Evolutionary conservation across 257 asterid genomes (phyloP), one percentile per base, ranked within the genome.

Genomic region (Paraleonurus japonicus): DNA sequence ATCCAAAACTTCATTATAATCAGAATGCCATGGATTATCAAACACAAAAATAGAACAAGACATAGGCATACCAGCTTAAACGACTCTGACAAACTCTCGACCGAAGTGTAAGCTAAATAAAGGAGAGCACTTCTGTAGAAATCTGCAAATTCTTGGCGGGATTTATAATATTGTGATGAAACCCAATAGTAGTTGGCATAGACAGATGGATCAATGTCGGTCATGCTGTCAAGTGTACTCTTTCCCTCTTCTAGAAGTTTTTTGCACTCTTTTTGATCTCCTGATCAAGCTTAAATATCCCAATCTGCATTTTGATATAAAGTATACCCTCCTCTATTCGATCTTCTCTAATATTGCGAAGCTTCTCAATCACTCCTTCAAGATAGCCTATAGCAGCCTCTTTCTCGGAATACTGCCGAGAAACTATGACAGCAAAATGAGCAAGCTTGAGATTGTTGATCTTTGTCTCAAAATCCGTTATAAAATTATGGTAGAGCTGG

Each of bases 371-470:
- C 76, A 92, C 96, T 69, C 92, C 96, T 83, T 95, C 97, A 71
- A 92, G 98, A 81, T 86, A 92, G 61, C 58, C 67, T 39, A 89
- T 79, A 17, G 96, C 98, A 39, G 94, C 97, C 63, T 84, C 98
- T 86, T 90, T 92, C 86, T 86, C 96, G 0, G 84, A 60, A 78
- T 95, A 92, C 74, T 74, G 92, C 33, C 95, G 86, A 75, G 98
- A 95, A 54, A 95, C 96, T 61, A 84, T 85, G 79, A 90, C 99
- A 33, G 94, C 89, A 69, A 95, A 92, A 79, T 92, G 99, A 33
- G 99, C 95, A 75, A 95, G 98, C 89, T 95, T 95, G 83, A 95
- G 95, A 61, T 88, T 96, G 76, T 95, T 92, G 86, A 95, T 95
- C 80, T 92, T 95, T 26, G 97, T 92, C 94, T 95, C 99, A 74